Conservation (phyloP, 129 eudicot species). For the Scalesia atractyloides region DNA sequence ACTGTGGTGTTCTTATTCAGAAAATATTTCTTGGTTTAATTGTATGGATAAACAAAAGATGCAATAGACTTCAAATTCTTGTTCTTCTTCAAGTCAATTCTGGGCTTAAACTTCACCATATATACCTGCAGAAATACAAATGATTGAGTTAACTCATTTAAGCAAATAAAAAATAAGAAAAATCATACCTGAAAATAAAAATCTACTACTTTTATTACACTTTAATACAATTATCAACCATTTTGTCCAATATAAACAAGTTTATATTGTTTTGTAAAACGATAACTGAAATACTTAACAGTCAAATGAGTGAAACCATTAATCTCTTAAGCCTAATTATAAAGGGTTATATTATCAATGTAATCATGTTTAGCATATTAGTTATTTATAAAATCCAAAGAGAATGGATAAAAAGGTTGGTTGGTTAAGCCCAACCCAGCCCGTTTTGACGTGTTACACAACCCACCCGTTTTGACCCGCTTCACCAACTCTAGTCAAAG, state of each 20-base stretch:
- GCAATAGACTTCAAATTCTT: neutral
- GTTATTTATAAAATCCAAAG: no score
- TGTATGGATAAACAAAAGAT: constrained; percentile 1
- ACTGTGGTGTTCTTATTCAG: constrained; percentile 1
- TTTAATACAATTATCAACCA: neutral
- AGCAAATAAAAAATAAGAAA: neutral
- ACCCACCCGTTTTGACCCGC: neutral
- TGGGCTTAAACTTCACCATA: constrained; percentile 10
- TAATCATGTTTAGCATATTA: neutral
- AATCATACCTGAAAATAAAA: no score
- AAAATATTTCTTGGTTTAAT: neutral
- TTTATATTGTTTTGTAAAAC: neutral
- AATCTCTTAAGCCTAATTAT: neutral
- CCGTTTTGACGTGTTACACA: neutral
- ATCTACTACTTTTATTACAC: neutral
- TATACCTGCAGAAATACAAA: constrained; percentile 3
- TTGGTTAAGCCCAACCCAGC: neutral
- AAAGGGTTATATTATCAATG: no score
- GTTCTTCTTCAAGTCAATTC: neutral
- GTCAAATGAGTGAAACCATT: neutral
- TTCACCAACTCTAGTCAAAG: neutral
- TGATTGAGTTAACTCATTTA: neutral
- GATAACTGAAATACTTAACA: neutral
- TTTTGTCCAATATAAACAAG: neutral
- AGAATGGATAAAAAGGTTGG: neutral